These are phyloP conservation scores for Candida ulmi DNA, from an alignment of 805 yeast genomes.

Conservation along the genomic window DNA sequence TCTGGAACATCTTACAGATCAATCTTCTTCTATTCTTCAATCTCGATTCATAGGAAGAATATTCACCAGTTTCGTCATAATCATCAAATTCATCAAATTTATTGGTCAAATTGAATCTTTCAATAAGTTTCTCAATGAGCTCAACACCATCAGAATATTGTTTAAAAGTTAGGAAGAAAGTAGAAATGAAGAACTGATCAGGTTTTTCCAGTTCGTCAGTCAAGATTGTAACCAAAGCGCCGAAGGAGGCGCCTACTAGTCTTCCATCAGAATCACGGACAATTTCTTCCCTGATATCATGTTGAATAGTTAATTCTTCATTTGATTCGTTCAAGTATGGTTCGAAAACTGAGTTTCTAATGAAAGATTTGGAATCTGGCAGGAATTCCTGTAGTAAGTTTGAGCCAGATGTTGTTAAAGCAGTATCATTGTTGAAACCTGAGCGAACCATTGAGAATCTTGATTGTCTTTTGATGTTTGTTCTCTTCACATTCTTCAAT, in stretches of 20 bases:
- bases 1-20: slow-evolving; percentile 62
- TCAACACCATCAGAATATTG: slow-evolving; percentile 64
- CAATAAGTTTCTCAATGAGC: slow-evolving; percentile 60
- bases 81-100: slow-evolving; percentile 26
- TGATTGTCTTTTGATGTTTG: slow-evolving; percentile 23
- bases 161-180: slow-evolving; percentile 74
- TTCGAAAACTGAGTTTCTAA: slow-evolving; percentile 31
- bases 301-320: slow-evolving; percentile 10
- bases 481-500: slow-evolving; percentile 15
- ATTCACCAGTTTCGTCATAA: slow-evolving; percentile 29
- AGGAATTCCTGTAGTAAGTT: slow-evolving; percentile 28
- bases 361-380: slow-evolving; percentile 30
- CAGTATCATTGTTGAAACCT: slow-evolving; percentile 15
- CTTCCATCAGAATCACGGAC: slow-evolving; percentile 45
- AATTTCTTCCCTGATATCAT: slow-evolving; percentile 36
- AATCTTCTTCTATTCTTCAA: slow-evolving; percentile 55
- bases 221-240: slow-evolving; percentile 57
- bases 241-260: slow-evolving; percentile 65
- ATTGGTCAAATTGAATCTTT: slow-evolving; percentile 53
- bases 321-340: slow-evolving; percentile 27
- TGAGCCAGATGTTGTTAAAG: slow-evolving; percentile 24
- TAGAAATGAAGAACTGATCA: slow-evolving; percentile 60
- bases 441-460: slow-evolving; percentile 32
- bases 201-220: slow-evolving; percentile 63
- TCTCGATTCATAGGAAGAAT: slow-evolving; percentile 32